Conservation (phyloP, 1,284 basidiomycete species). For the Ceratobasidium sp. region DNA sequence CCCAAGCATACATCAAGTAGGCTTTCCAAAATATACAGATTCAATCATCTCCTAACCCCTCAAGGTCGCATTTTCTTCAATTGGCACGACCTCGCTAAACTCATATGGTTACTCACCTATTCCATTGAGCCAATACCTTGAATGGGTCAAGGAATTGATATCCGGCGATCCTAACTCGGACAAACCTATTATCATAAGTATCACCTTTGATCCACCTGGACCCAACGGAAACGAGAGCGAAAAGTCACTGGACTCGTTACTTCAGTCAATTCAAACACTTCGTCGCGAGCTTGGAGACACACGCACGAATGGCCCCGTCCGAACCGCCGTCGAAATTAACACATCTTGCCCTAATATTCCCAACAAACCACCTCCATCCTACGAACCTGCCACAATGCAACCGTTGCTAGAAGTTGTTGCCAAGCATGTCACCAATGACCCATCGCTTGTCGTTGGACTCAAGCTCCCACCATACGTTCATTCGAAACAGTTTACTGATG, state of each 20-base stretch:
- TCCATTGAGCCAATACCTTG: conserved; percentile 65
- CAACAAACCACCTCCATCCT: conserved; percentile 66
- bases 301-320: conserved; percentile 47
- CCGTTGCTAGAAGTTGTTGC: conserved; percentile 63
- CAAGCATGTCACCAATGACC: conserved; percentile 57
- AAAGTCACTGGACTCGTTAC: conserved; percentile 57
- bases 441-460: conserved; percentile 69
- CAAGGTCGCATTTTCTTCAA: conserved; percentile 64
- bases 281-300: conserved; percentile 55
- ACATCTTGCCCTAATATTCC: conserved; percentile 79
- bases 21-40: conserved; percentile 4
- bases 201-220: conserved; percentile 63
- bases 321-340: conserved; percentile 74
- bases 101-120: conserved; percentile 81
- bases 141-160: conserved; percentile 58
- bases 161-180: conserved; percentile 10
- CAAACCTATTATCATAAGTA: conserved; percentile 77
- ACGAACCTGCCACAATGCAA: conserved; percentile 56
- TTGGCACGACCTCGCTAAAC: conserved; percentile 65
- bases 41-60: conserved; percentile 18
- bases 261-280: conserved; percentile 62
- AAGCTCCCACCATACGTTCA: conserved; percentile 81
- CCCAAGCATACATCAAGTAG: conserved; percentile 62
- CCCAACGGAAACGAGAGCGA: conserved; percentile 31
- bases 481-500: conserved; percentile 63